Evolutionary conservation across 371 early-diverging fungal species (phyloP).

Genomic region (Umbelopsis sp.): DNA sequence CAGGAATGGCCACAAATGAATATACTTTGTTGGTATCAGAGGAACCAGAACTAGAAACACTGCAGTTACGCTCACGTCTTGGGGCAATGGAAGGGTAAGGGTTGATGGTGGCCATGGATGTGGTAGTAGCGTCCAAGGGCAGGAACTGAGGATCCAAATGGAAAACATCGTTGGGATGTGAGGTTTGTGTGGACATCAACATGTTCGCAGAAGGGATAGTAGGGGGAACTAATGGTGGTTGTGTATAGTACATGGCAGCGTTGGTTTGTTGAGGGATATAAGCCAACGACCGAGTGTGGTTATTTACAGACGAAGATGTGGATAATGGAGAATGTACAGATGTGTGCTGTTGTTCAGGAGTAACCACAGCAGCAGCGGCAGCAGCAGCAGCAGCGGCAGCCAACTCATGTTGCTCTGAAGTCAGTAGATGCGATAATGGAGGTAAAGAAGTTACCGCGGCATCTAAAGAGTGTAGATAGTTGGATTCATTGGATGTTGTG

Average conservation of each 20-base stretch:
- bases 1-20: constrained; percentile 68
- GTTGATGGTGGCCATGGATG: constrained; percentile 19
- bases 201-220: constrained; percentile 2
- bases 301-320: constrained; percentile 8
- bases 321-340: background rate
- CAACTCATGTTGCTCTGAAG: constrained; percentile 15
- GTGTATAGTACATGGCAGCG: constrained; percentile 11
- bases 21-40: constrained; percentile 49
- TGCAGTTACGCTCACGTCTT: constrained; percentile 35
- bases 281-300: background rate
- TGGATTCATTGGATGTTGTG: background rate
- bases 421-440: constrained; percentile 14
- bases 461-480: constrained; percentile 1
- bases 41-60: constrained; percentile 37
- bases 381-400: constrained; percentile 13
- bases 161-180: background rate
- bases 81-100: constrained; percentile 16
- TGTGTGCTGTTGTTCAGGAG: background rate
- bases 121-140: constrained; percentile 21
- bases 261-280: background rate
- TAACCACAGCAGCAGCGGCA: background rate
- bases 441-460: constrained; percentile 3
- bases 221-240: background rate
- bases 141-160: constrained; percentile 10
- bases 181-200: background rate